Percentiles rank a stretch among this genome's conserved stretches.
phyloP scores from a whole-genome alignment of 352 stramenopile genomes.

The Peronospora farinosa region DNA sequence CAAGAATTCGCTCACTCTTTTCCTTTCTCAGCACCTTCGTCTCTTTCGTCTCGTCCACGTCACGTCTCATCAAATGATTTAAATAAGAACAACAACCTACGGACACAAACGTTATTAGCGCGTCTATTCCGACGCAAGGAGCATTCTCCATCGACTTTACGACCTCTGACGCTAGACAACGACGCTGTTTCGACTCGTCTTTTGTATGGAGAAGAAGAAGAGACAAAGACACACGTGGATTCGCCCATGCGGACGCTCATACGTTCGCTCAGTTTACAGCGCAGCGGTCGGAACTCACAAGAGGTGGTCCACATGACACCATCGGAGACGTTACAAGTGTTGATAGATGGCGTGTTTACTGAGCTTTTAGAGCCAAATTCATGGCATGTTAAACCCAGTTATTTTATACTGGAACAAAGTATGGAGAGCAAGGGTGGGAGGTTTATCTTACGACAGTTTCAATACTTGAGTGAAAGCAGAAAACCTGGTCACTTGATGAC shows the following conservation, averaged over 20 bases:
- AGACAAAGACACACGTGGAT: conserved; percentile 26
- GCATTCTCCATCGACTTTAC: conserved; percentile 7
- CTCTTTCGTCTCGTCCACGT: conserved; percentile 5
- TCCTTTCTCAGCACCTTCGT: conserved; percentile 1
- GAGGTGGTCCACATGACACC: conserved; percentile 2
- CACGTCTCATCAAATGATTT: conserved; percentile 1
- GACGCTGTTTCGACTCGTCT: not conserved
- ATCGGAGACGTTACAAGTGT: conserved; percentile 11
- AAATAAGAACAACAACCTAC: conserved; percentile 1
- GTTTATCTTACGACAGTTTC: conserved; percentile 51
- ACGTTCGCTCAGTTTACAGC: conserved; percentile 33
- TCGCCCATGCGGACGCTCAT: conserved; percentile 31
- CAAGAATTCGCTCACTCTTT: too few relatives aligned
- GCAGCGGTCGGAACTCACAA: not conserved
- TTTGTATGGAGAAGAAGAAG: conserved; percentile 29
- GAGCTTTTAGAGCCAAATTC: conserved; percentile 50
- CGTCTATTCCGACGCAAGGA: conserved; percentile 36
- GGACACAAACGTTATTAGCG: conserved; percentile 28
- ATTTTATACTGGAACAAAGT: conserved; percentile 52
- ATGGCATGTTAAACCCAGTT: conserved; percentile 47
- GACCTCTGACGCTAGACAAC: not conserved
- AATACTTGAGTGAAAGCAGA: conserved; percentile 25
- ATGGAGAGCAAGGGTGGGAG: conserved; percentile 4
- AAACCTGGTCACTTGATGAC: conserved; percentile 30
- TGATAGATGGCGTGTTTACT: conserved; percentile 50